Evolutionary conservation across 225 moss, liverwort and hornwort genomes (phyloP).

Genomic region (Pseudisothecium myosuroides): DNA sequence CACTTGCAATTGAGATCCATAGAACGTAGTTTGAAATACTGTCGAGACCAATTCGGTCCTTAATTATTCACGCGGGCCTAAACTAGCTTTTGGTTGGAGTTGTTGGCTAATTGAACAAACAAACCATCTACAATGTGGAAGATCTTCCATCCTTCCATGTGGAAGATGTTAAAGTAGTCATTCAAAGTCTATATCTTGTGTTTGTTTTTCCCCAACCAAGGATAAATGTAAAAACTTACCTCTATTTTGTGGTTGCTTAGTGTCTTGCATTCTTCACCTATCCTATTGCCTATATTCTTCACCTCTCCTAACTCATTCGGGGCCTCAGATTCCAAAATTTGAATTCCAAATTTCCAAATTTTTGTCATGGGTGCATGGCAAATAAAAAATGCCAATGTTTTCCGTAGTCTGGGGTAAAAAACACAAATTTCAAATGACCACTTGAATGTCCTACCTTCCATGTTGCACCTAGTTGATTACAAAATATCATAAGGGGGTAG

Average conservation of each 20-base stretch:
- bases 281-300: background rate
- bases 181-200: background rate
- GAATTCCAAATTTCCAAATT: background rate
- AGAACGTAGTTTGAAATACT: background rate
- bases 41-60: background rate
- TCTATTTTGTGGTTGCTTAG: background rate
- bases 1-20: background rate
- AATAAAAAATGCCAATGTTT: background rate
- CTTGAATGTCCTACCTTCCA: too few species aligned
- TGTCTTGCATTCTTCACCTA: background rate
- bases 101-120: background rate
- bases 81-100: background rate
- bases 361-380: background rate
- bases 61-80: background rate
- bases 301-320: background rate
- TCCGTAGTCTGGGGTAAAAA: accelerated
- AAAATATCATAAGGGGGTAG: background rate
- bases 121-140: background rate
- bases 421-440: background rate
- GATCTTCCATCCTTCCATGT: background rate
- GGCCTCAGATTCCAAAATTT: background rate
- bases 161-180: background rate
- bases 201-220: accelerated
- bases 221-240: background rate
- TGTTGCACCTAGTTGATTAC: too few species aligned